These are phyloP conservation scores for Paraglomus brasilianum DNA, from an alignment of 192 early-diverging fungal genomes.

Conservation along the genomic window DNA sequence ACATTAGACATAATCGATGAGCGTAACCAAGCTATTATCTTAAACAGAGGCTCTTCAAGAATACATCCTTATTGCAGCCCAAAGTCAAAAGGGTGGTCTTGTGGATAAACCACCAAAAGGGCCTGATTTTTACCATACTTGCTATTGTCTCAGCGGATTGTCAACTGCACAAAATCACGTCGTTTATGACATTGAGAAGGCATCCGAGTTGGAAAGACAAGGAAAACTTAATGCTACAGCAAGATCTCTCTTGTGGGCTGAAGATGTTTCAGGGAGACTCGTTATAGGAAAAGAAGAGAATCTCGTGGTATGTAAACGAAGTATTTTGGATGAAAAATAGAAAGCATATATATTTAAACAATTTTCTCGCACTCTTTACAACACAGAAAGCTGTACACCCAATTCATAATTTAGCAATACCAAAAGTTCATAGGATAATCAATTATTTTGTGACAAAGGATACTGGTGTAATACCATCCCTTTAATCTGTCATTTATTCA, in stretches of 20 bases:
- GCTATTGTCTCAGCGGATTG: slow-evolving; percentile 86
- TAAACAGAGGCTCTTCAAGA: slow-evolving; percentile 72
- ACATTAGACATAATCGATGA: neutral
- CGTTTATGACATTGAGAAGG: slow-evolving; percentile 35
- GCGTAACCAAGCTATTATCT: neutral
- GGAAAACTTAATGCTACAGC: slow-evolving; percentile 37
- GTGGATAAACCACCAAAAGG: slow-evolving; percentile 86
- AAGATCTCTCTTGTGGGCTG: slow-evolving; percentile 44
- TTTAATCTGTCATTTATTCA: too few relatives aligned
- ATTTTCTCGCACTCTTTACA: neutral
- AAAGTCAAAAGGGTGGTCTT: slow-evolving; percentile 75
- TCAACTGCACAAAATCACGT: slow-evolving; percentile 81
- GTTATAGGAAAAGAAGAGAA: slow-evolving; percentile 54
- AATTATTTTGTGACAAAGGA: slow-evolving; percentile 49
- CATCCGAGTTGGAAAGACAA: slow-evolving; percentile 27
- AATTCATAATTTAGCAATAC: slow-evolving; percentile 63
- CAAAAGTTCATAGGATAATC: slow-evolving; percentile 46
- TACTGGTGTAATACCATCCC: neutral
- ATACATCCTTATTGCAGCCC: slow-evolving; percentile 88
- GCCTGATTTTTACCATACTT: slow-evolving; percentile 93
- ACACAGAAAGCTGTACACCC: slow-evolving; percentile 65
- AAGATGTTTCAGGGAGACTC: slow-evolving; percentile 27
- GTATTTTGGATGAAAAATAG: neutral
- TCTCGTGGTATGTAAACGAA: slow-evolving; percentile 40
- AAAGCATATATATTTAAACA: neutral